phyloP scores from a whole-genome alignment of 257 asterid genomes.

The Rhazya stricta region DNA sequence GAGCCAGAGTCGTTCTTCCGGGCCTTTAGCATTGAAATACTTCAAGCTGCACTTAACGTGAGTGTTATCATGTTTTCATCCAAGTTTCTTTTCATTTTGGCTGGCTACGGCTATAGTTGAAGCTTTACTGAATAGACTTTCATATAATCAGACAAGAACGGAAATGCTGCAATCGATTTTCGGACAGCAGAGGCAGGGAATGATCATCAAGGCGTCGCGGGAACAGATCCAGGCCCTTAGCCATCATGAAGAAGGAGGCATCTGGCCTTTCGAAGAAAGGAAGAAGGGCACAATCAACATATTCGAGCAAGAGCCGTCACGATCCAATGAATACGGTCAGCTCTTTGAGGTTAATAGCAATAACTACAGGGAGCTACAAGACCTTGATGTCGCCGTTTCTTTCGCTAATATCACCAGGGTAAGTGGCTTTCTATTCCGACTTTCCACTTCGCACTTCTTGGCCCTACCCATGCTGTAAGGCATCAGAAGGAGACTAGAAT shows the following conservation, averaged over 20 bases:
- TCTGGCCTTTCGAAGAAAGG: constrained; percentile 68
- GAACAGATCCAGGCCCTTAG: constrained; percentile 57
- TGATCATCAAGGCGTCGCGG: constrained; percentile 43
- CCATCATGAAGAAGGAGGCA: constrained; percentile 48
- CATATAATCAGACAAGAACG: constrained; percentile 24
- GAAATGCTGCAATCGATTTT: constrained; percentile 40
- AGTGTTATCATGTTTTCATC: not conserved
- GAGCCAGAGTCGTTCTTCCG: constrained; percentile 42
- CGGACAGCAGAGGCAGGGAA: constrained; percentile 44
- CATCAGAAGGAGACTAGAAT: no score
- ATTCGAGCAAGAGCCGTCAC: constrained; percentile 29
- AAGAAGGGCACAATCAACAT: constrained; percentile 34
- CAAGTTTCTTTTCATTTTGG: no score
- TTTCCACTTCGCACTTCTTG: not conserved
- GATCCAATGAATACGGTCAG: constrained; percentile 52
- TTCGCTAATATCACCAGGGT: constrained; percentile 51
- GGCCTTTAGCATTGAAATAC: constrained; percentile 56
- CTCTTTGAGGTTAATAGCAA: constrained; percentile 36
- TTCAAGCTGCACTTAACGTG: constrained; percentile 62
- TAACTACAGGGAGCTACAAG: constrained; percentile 34
- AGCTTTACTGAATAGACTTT: not conserved
- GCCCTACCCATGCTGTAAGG: not conserved
- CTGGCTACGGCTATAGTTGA: no score
- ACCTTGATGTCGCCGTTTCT: constrained; percentile 40
- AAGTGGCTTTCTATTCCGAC: not conserved